Evolutionary conservation across 208 protist genomes (phyloP).

Genomic region (Acanthamoeba sp.): DNA sequence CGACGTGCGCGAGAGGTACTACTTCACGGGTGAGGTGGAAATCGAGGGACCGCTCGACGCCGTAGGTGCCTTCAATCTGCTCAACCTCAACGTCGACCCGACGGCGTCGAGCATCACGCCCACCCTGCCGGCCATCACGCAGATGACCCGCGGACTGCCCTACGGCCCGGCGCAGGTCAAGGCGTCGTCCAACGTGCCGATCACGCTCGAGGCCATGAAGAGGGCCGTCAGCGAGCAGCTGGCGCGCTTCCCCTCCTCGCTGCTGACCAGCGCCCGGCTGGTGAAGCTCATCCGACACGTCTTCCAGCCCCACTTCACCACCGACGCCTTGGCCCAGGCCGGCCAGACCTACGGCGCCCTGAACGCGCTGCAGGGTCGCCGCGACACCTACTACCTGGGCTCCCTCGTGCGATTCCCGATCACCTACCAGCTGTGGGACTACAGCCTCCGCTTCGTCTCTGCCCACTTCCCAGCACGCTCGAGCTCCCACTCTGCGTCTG

Average conservation of each 20-base stretch:
- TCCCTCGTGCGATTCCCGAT: conserved; percentile 30
- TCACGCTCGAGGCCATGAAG: conserved; percentile 25
- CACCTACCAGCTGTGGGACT: conserved; percentile 48
- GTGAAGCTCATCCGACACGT: conserved; percentile 44
- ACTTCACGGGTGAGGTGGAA: conserved; percentile 30
- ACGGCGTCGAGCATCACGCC: not conserved
- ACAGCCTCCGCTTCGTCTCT: not conserved
- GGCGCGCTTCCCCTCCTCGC: not conserved
- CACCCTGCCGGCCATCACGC: conserved; percentile 13
- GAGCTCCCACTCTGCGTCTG: not conserved
- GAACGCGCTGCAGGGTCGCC: not conserved
- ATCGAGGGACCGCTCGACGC: conserved; percentile 31
- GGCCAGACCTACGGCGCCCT: not conserved
- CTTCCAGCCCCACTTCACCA: conserved; percentile 69
- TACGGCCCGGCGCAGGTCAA: conserved; percentile 58
- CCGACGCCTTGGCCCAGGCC: not conserved
- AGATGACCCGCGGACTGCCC: conserved; percentile 4
- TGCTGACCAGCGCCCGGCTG: conserved; percentile 45
- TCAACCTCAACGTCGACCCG: conserved; percentile 32
- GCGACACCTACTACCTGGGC: conserved; percentile 45
- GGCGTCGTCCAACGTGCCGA: conserved; percentile 12
- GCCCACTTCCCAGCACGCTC: not conserved
- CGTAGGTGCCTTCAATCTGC: not conserved
- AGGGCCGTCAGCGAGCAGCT: conserved; percentile 19
- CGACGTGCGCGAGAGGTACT: conserved; percentile 27